These are phyloP conservation scores for Oryza glaberrima DNA, from an alignment of 176 grass and related monocot genomes.

Conservation along the genomic window DNA sequence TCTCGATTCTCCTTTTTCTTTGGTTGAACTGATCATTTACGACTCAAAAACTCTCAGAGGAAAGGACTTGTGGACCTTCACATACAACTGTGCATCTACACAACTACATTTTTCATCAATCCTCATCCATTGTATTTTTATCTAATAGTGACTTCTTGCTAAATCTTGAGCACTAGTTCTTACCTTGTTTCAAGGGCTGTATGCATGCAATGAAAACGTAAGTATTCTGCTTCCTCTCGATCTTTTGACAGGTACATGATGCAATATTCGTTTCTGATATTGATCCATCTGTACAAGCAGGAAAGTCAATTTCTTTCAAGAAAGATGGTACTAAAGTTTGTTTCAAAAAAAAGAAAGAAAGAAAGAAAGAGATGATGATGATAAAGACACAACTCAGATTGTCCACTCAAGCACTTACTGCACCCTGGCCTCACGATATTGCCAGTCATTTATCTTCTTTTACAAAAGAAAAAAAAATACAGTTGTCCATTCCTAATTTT, in stretches of 20 bases:
- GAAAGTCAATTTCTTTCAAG: constrained; percentile 36
- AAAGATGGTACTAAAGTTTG: constrained; percentile 34
- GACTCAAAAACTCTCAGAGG: not conserved
- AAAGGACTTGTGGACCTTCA: constrained; percentile 22
- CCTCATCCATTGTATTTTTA: not conserved
- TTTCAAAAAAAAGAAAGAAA: not conserved
- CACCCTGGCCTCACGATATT: constrained; percentile 1
- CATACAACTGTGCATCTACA: not conserved
- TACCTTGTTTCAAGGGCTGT: not conserved
- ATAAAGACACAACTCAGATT: constrained; percentile 22
- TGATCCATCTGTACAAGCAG: constrained; percentile 30
- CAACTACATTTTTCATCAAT: not conserved
- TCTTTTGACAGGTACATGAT: constrained; percentile 39
- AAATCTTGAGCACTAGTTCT: constrained; percentile 9
- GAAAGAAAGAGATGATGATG: not conserved
- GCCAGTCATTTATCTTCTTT: not conserved
- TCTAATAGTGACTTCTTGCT: not conserved
- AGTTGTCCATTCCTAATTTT: constrained; percentile 21
- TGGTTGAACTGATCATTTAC: constrained; percentile 46
- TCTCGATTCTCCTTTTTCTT: constrained; percentile 27
- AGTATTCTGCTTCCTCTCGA: constrained; percentile 2
- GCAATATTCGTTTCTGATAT: constrained; percentile 48
- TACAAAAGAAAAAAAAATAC: not conserved
- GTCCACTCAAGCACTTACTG: constrained; percentile 26
- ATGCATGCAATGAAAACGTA: not conserved